Percentiles rank a stretch among this genome's conserved stretches.
phyloP scores from a whole-genome alignment of 2,329 filamentous ascomycete species.

The Pleurostoma richardsiae region DNA sequence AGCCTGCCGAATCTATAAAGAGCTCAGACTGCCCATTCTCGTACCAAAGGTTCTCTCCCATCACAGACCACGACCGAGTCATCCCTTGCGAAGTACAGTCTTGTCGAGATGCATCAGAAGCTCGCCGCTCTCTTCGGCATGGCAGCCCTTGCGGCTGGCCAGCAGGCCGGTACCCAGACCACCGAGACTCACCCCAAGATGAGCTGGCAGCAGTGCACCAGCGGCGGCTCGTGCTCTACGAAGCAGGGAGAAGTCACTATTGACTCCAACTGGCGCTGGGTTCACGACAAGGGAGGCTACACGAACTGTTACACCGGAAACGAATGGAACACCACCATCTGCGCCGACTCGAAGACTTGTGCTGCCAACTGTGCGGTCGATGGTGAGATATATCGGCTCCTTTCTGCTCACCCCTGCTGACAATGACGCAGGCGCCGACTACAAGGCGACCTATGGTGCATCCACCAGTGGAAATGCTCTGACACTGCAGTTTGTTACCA shows the following conservation, averaged over 20 bases:
- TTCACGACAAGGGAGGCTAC: conserved; percentile 39
- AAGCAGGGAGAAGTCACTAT: conserved; percentile 43
- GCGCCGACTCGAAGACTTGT: conserved; percentile 42
- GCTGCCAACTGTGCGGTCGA: conserved; percentile 52
- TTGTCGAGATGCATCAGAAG: conserved; percentile 14
- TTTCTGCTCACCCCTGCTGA: not conserved
- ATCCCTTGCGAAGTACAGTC: too few relatives aligned
- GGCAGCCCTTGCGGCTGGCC: conserved; percentile 34
- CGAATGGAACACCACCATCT: conserved; percentile 39
- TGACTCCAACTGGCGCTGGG: conserved; percentile 56
- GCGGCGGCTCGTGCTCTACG: conserved; percentile 38
- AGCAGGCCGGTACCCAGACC: conserved; percentile 39
- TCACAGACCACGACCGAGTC: too few relatives aligned
- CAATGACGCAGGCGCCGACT: conserved; percentile 37
- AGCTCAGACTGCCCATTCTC: not conserved
- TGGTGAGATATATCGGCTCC: conserved; percentile 20
- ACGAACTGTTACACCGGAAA: conserved; percentile 47
- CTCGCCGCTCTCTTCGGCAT: conserved; percentile 36
- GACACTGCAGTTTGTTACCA: conserved; percentile 41
- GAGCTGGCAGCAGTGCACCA: conserved; percentile 45
- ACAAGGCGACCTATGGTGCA: conserved; percentile 45
- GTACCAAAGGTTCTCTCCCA: too few relatives aligned
- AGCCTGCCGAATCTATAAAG: not conserved
- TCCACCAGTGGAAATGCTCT: conserved; percentile 41
- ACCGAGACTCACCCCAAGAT: conserved; percentile 46